Evolutionary conservation across 2,329 filamentous ascomycete species (phyloP).

Genomic region (Neospermospora avenae): DNA sequence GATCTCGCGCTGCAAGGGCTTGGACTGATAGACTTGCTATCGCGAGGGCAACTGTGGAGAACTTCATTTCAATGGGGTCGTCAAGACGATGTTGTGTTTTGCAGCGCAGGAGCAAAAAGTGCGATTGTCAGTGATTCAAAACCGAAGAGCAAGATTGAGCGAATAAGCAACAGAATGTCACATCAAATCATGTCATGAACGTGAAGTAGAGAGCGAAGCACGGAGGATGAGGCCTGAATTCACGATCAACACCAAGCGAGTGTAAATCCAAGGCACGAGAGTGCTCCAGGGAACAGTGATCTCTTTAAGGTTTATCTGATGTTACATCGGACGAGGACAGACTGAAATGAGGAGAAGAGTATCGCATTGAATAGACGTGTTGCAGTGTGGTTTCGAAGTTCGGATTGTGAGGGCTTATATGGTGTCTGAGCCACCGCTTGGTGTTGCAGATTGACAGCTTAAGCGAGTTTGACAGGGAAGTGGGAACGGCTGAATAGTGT

Average conservation of each 20-base stretch:
- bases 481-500: no score
- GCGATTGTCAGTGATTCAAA: no score
- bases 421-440: not conserved
- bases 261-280: not conserved
- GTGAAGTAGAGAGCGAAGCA: not conserved
- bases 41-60: not conserved
- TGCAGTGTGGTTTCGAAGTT: constrained; percentile 1
- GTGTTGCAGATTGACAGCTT: not conserved
- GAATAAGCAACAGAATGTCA: not conserved
- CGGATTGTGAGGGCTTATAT: not conserved
- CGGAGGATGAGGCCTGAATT: not conserved
- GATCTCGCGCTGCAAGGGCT: constrained; percentile 3
- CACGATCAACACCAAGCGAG: not conserved
- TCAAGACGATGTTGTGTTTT: no score
- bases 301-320: not conserved
- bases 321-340: not conserved
- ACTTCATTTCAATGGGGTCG: not conserved
- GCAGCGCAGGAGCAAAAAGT: not conserved
- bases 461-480: constrained; percentile 1
- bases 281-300: not conserved
- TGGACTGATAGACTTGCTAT: not conserved
- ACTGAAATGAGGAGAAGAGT: not conserved
- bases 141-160: no score
- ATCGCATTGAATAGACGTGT: not conserved
- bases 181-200: not conserved